Base-by-base conservation (phyloP, 805 yeast genomes). In the Candida maesae region DNA sequence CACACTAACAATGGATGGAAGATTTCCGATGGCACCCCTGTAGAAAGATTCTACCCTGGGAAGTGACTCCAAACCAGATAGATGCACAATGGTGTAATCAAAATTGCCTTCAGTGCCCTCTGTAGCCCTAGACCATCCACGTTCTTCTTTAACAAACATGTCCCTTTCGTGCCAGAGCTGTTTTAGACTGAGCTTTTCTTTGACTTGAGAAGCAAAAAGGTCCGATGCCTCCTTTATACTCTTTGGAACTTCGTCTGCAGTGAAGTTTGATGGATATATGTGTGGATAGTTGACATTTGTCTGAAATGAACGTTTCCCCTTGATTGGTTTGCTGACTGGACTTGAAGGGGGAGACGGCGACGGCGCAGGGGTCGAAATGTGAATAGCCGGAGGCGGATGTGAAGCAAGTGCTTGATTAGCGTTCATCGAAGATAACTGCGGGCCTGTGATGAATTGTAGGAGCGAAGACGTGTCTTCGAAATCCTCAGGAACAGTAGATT, bases 311-410 rank as follows among this genome's bases (percentile, higher is more conserved):
- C 76, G 70, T 44, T 81, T 64, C 8, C 72, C 65, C 50, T 71
- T 77, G 13, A 45, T 24, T 35, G 55, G 49, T 20, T 61, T 60
- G 24, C 56, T 32, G 14, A 63, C 38, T 4, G 85, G 84, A 2
- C 78, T 69, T 14, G 71, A 18, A 3, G 47, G 44, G 4, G 46
- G 42, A 0, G 84, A 81, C 1, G 95, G 95, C 0, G 95, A 85
- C 3, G 95, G 93, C 1, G 84, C 84, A 0, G 95, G 96, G 0
- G 96, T 87, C 0, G 96, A 90, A 10, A 88, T 73, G 58, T 84
- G 90, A 5, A 81, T 66, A 0, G 74, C 63, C 30, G 78, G 80
- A 0, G 73, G 64, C 1, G 81, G 82, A 17, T 76, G 58, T 27
- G 69, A 66, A 11, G 69, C 63, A 35, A 69, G n/a, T 66, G 5